Evolutionary conservation across 805 yeast genomes (phyloP).

Genomic region (Hanseniaspora guilliermondii): DNA sequence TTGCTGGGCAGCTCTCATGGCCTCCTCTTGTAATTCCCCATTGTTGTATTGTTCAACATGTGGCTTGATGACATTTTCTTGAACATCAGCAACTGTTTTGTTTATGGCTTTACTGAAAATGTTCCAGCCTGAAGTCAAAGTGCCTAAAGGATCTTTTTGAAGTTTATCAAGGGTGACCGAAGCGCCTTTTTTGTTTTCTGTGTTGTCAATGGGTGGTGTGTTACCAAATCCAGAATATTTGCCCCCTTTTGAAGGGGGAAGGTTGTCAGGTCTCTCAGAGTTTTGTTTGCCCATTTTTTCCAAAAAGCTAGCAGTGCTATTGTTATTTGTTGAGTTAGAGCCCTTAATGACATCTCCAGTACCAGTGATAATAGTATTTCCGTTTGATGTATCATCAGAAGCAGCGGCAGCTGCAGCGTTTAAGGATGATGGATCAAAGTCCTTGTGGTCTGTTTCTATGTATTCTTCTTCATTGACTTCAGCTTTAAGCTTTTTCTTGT

Average conservation of each 20-base stretch:
- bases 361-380: constrained; percentile 11
- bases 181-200: constrained; percentile 17
- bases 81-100: constrained; percentile 73
- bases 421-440: constrained; percentile 24
- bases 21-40: constrained; percentile 67
- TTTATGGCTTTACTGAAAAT: constrained; percentile 75
- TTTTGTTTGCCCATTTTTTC: constrained; percentile 66
- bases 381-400: constrained; percentile 4
- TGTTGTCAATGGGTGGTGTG: constrained; percentile 35
- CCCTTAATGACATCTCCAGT: constrained; percentile 13
- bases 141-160: constrained; percentile 80
- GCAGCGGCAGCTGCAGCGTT: constrained; percentile 13
- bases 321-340: constrained; percentile 42
- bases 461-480: constrained; percentile 62
- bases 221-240: constrained; percentile 85
- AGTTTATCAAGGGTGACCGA: constrained; percentile 52
- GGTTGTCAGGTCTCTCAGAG: constrained; percentile 55
- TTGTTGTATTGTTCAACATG: constrained; percentile 60
- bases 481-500: constrained; percentile 68
- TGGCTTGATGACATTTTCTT: constrained; percentile 84
- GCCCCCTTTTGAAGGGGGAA: constrained; percentile 93
- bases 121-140: constrained; percentile 88
- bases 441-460: constrained; percentile 49
- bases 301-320: constrained; percentile 52
- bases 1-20: constrained; percentile 88